Base-by-base conservation (phyloP, 441 rosid species). In the Metrosideros polymorpha region DNA sequence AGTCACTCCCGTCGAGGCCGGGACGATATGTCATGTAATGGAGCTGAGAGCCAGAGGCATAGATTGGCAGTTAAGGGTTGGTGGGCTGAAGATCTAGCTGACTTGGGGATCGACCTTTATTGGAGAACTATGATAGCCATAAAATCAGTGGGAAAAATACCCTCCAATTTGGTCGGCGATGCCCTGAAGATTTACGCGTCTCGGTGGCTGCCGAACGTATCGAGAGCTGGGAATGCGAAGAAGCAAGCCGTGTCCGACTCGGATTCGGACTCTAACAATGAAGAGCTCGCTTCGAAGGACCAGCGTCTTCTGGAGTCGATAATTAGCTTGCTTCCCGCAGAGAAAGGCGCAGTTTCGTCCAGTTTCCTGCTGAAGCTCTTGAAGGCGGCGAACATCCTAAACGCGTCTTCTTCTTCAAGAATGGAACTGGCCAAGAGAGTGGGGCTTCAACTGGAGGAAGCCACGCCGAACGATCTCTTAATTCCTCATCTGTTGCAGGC, bases 81-180 rank as follows among this genome's bases (percentile, higher is more conserved):
- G 97, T 94, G 97, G 97, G 97, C 94, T 39, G 94, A 94, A 85
- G 97, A 94, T 87, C 89, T 94, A 30, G 95, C 96, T 3, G 97
- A 94, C 87, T 79, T 94, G 85, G 92, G 96, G 42, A 92, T 94
- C 53, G 95, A 94, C 90, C 92, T 93, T 45, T 94, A 94, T 47
- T 94, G 96, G 97, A 93, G 95, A 90, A 92, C 92, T 49, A 93
- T 93, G 97, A 91, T 93, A 77, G 94, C 96, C 6, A 90, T 94
- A 45, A 94, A 94, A 89, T 91, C 97, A 14, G 93, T 93, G 29
- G 94, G 94, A 52, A 93, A 89, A 84, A 89, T 93, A 57, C 91
- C 95, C 6, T 86, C 94, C 6, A 91, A 79, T 86, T 92, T 94
- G 39, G 57, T 94, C 0, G 96, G 97, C 22, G 95, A 94, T 50